Percentiles rank a stretch among this genome's conserved stretches.
Evolutionary conservation across 2,329 filamentous ascomycete genomes (phyloP).

Genomic region (Parafenestella ontariensis): DNA sequence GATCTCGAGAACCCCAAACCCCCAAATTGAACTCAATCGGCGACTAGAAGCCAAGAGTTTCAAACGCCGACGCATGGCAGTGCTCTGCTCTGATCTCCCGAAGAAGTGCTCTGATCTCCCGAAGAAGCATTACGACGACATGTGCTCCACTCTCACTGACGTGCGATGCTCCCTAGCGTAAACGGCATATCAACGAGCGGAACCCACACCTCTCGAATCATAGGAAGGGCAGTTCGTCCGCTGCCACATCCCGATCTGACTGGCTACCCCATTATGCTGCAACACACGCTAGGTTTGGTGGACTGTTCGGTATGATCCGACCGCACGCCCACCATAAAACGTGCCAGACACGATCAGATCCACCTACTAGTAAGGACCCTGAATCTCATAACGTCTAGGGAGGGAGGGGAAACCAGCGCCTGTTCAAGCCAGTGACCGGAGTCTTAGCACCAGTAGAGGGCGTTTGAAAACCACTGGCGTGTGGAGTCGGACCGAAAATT

Average conservation of each 20-base stretch:
- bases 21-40: not conserved
- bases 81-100: not conserved
- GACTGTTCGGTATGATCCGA: not conserved
- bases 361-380: not conserved
- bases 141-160: not conserved
- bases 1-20: not conserved
- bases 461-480: not conserved
- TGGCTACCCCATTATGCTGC: not conserved
- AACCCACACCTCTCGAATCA: not conserved
- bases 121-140: no score
- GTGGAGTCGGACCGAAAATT: not conserved
- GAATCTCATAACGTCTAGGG: not conserved
- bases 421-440: not conserved
- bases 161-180: not conserved
- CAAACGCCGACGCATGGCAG: not conserved
- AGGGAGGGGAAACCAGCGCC: not conserved
- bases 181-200: not conserved
- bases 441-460: not conserved
- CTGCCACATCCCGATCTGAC: not conserved
- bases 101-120: no score
- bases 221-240: not conserved
- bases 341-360: not conserved
- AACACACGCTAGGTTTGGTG: not conserved
- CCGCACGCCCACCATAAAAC: not conserved
- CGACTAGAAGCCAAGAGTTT: not conserved